These are phyloP conservation scores for Hymenoscyphus albidus DNA, from an alignment of 2,329 filamentous ascomycete species.

Conservation along the genomic window DNA sequence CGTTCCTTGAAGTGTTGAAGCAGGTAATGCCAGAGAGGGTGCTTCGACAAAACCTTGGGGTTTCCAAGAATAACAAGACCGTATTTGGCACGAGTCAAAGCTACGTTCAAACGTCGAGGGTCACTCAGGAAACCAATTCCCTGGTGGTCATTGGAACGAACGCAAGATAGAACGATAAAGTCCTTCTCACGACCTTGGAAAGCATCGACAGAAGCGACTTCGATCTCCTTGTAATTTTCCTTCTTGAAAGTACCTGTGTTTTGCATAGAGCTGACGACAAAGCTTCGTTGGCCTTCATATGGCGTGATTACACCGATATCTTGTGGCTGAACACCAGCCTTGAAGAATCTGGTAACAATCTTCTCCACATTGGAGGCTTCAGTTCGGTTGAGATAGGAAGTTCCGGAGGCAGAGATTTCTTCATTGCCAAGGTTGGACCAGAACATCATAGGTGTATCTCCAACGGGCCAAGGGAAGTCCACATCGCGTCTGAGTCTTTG, in stretches of 20 bases:
- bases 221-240: slow-evolving; percentile 96
- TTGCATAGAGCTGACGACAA: slow-evolving; percentile 99
- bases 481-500: slow-evolving; percentile 88
- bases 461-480: slow-evolving; percentile 96
- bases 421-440: slow-evolving; percentile 98
- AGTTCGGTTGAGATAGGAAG: slow-evolving; percentile 95
- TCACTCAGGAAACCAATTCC: slow-evolving; percentile 98
- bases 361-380: slow-evolving; percentile 98
- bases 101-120: slow-evolving; percentile 93
- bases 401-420: slow-evolving; percentile 96
- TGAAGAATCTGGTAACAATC: slow-evolving; percentile 97
- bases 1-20: slow-evolving; percentile 95
- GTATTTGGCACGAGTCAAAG: slow-evolving; percentile 93
- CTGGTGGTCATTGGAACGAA: slow-evolving; percentile 97
- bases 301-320: slow-evolving; percentile 98
- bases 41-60: slow-evolving; percentile 94
- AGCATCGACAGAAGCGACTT: slow-evolving; percentile 96
- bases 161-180: slow-evolving; percentile 96
- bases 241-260: slow-evolving; percentile 96
- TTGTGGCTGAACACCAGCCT: slow-evolving; percentile 88
- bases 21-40: slow-evolving; percentile 95
- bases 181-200: slow-evolving; percentile 99
- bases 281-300: slow-evolving; percentile 97
- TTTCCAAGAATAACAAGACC: slow-evolving; percentile 96
- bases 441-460: slow-evolving; percentile 98